These are phyloP conservation scores for Hondaea fermentalgiana DNA, from an alignment of 108 stramenopile genomes.

Conservation along the genomic window DNA sequence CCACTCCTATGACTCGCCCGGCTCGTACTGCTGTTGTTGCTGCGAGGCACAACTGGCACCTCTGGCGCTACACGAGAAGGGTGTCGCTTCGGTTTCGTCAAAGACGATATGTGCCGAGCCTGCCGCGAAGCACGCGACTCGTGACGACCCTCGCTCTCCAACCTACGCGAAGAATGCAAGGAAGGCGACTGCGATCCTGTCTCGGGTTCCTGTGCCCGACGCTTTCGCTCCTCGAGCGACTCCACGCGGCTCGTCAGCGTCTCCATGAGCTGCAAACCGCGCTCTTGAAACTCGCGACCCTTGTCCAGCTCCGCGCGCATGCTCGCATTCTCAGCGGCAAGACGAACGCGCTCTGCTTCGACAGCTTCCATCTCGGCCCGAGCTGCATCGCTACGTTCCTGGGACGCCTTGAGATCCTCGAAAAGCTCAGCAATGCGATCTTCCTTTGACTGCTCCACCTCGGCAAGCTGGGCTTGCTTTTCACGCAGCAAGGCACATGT, in stretches of 20 bases:
- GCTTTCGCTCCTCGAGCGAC: neutral
- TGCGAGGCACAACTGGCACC: too few species aligned
- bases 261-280: neutral
- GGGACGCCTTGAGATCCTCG: neutral
- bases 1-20: too few species aligned
- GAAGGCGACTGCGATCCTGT: neutral
- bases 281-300: neutral
- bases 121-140: neutral
- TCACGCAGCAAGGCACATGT: neutral
- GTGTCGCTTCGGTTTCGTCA: neutral
- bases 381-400: neutral
- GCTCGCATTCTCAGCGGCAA: neutral
- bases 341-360: neutral
- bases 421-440: slow-evolving; percentile 6
- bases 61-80: neutral
- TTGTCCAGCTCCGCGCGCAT: neutral
- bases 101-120: neutral
- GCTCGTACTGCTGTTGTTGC: too few species aligned
- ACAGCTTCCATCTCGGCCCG: neutral
- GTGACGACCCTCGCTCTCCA: neutral
- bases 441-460: neutral
- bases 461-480: neutral
- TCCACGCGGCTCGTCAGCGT: neutral
- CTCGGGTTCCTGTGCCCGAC: too few species aligned
- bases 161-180: neutral